Evolutionary conservation across 106 monocot genomes (phyloP), one percentile per base, ranked within the genome.

Genomic region (Apostasia shenzhenica): DNA sequence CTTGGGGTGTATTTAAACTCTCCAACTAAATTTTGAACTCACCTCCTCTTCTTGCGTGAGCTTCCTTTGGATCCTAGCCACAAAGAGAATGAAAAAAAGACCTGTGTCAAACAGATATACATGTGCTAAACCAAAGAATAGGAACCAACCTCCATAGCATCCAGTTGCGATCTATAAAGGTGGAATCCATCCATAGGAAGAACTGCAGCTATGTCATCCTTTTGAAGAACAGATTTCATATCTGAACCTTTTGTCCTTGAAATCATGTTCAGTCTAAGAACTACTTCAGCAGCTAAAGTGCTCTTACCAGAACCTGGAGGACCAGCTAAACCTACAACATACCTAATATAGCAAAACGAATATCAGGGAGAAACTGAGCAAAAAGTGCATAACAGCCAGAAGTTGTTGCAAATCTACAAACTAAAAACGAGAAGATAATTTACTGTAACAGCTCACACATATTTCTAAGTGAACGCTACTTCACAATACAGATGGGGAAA

Each of bases 151-250:
- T 97, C 89, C 97, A 92, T 90, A 46, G 76, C 82, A 68, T 92
- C 87, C 13, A 97, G 81, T 66, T 97, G 92, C 73, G 89, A 87
- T 41, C 87, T 87, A 57, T 97, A 92, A 14, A 97, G 81, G 78
- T 97, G 97, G 73, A 97, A 97, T 61, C 97, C 97, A 80, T 97
- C 97, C 97, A 97, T 97, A 1, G 97, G 97, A 78, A 97, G 81
- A 40, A 84, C 75, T 45, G 77, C 79, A 14, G 86, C 92, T 71
- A 97, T 53, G 70, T 81, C 82, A 70, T 64, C 68, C 61, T 69
- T 48, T 10, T 70, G 51, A 53, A 57, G 42, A 63, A 9, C 2
- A 9, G 57, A 67, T 14, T 55, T 54, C 40, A 2, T 54, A 46
- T 67, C 51, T 14, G 56, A 40, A 51, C 47, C 6, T 59, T 67